Evolutionary conservation across 2,329 filamentous ascomycete species (phyloP).

Genomic region (Exserohilum turcica): DNA sequence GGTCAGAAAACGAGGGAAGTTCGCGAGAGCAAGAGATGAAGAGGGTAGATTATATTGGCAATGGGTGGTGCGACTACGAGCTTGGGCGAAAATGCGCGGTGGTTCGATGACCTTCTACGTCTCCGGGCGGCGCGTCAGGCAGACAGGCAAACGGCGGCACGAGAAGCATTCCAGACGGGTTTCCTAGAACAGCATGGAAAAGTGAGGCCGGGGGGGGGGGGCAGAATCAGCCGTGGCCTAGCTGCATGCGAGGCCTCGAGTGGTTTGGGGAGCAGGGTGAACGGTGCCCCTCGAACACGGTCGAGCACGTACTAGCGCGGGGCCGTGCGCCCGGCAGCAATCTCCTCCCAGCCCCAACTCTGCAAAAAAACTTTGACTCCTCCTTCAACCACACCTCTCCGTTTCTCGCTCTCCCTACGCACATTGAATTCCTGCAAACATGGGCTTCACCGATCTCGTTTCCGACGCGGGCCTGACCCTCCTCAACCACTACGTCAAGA

Average conservation of each 20-base stretch:
- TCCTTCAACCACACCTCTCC: constrained; percentile 23
- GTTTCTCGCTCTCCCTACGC: constrained; percentile 14
- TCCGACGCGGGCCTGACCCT: constrained; percentile 69
- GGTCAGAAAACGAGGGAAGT: constrained; percentile 4
- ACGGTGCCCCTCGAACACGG: constrained; percentile 3
- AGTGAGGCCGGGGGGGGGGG: neutral
- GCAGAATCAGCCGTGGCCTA: neutral
- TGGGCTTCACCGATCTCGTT: constrained; percentile 73
- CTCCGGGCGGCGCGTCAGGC: constrained; percentile 8
- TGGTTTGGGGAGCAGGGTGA: neutral
- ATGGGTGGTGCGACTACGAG: constrained; percentile 26
- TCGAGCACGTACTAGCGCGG: constrained; percentile 23
- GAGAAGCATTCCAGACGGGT: neutral
- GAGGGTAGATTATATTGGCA: constrained; percentile 31
- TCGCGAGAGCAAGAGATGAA: constrained; percentile 5
- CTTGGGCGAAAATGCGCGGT: constrained; percentile 28
- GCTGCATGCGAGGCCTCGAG: constrained; percentile 1
- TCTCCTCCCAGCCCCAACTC: constrained; percentile 23
- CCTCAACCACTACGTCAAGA: constrained; percentile 74
- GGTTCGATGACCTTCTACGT: constrained; percentile 31
- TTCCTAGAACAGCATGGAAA: neutral
- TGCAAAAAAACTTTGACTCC: constrained; percentile 24
- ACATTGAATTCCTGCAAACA: constrained; percentile 49
- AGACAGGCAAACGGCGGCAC: constrained; percentile 8
- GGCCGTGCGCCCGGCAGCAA: constrained; percentile 21